A percentile compares a stretch with the other conserved stretches of the same genome.
These are phyloP conservation scores for Trichoderma lentiforme DNA, from an alignment of 2,329 filamentous ascomycete species.

Conservation along the genomic window DNA sequence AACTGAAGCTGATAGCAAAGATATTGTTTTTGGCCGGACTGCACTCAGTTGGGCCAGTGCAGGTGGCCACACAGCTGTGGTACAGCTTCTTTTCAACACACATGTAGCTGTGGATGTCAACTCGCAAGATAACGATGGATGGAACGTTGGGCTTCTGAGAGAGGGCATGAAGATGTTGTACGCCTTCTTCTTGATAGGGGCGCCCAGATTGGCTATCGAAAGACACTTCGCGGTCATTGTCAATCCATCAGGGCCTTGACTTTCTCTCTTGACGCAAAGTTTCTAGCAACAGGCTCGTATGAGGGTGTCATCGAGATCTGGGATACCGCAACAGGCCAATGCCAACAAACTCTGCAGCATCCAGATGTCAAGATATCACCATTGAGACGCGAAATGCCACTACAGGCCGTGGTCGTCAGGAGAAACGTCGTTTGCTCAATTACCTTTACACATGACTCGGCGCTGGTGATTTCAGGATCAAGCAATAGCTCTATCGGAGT, in stretches of 20 bases:
- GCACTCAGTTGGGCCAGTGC: neutral
- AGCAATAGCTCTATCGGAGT: neutral
- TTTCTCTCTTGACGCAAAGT: neutral
- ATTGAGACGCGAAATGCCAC: neutral
- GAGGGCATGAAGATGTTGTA: neutral
- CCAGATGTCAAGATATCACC: neutral
- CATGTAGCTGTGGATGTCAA: neutral
- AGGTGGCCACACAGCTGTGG: neutral
- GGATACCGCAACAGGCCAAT: neutral
- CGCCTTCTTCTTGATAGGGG: neutral
- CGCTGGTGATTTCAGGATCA: neutral
- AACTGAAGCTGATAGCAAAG: neutral
- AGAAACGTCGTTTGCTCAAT: neutral
- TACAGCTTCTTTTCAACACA: neutral
- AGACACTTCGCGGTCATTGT: neutral
- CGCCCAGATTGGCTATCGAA: neutral
- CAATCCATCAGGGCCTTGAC: neutral
- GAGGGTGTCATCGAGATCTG: neutral
- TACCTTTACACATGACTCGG: neutral
- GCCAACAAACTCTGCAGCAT: neutral
- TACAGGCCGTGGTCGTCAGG: rapidly evolving
- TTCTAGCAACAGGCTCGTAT: neutral
- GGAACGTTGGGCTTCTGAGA: neutral
- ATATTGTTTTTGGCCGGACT: neutral
- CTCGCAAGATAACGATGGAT: neutral